Conservation (phyloP, 1,139 yeast species). For the Blastobotrys raffinosifermentans region DNA sequence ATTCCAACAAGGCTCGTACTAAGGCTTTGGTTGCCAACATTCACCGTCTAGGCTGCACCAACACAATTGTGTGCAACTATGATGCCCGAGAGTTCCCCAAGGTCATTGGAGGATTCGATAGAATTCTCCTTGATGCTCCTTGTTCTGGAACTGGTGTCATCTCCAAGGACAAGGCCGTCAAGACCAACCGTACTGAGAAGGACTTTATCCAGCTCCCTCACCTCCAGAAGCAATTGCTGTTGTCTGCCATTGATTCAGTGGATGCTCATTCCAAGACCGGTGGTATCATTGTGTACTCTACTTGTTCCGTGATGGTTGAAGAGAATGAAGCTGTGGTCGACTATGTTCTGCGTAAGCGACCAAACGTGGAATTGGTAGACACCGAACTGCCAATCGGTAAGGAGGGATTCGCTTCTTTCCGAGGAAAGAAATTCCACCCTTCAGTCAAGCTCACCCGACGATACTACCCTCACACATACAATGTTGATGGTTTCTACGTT, state of each 20-base stretch:
- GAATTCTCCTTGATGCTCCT: conserved; percentile 94
- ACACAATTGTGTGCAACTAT: conserved; percentile 93
- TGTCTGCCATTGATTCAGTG: conserved; percentile 95
- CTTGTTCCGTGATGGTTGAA: conserved; percentile 97
- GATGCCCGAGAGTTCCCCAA: conserved; percentile 99
- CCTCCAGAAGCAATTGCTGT: conserved; percentile 84
- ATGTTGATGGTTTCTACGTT: conserved; percentile 97
- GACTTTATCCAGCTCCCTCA: conserved; percentile 97
- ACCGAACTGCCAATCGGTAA: conserved; percentile 93
- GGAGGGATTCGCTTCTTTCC: conserved; percentile 87
- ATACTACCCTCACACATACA: conserved; percentile 96
- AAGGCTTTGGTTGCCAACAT: conserved; percentile 95
- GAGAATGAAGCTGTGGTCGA: conserved; percentile 99
- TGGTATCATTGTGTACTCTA: conserved; percentile 92
- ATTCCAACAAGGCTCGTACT: conserved; percentile 92
- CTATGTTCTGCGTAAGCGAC: conserved; percentile 92
- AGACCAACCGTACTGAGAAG: conserved; percentile 88
- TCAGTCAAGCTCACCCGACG: conserved; percentile 78
- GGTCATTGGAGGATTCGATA: conserved; percentile 96
- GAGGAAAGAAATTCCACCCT: conserved; percentile 87
- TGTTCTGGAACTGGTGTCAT: conserved; percentile 99
- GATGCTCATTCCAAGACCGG: conserved; percentile 90
- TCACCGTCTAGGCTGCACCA: conserved; percentile 93
- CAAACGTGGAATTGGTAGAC: conserved; percentile 91
- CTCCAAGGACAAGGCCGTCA: conserved; percentile 94